These are phyloP conservation scores for Acmispon strigosus DNA, from an alignment of 306 rosid species.

Conservation along the genomic window DNA sequence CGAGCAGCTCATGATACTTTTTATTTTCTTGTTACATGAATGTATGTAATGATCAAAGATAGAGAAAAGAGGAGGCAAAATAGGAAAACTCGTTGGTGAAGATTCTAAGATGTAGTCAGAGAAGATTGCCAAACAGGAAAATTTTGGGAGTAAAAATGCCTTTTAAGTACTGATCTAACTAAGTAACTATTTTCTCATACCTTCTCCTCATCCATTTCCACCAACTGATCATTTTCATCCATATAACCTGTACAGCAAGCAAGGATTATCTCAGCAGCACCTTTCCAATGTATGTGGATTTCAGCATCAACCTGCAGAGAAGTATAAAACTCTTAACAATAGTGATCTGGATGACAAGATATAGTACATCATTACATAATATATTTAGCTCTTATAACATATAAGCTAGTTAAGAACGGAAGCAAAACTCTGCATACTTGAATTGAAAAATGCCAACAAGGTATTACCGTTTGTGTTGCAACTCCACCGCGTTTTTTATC, in stretches of 20 bases:
- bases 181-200: slow-evolving; percentile 30
- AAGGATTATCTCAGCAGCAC: slow-evolving; percentile 86
- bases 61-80: too few species aligned
- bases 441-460: background rate
- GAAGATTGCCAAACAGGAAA: background rate
- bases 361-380: background rate
- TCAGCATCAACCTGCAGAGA: slow-evolving; percentile 43
- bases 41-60: too few species aligned
- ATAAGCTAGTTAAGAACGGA: slow-evolving; percentile 13
- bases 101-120: background rate
- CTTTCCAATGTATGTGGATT: slow-evolving; percentile 91
- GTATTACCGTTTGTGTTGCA: slow-evolving; percentile 49
- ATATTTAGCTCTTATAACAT: background rate
- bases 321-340: slow-evolving; percentile 9
- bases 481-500: slow-evolving; percentile 85
- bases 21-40: too few species aligned
- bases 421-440: background rate
- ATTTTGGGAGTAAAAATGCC: background rate
- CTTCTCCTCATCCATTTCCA: slow-evolving; percentile 60
- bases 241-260: slow-evolving; percentile 48
- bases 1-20: too few species aligned
- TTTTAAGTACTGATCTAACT: background rate
- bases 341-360: background rate
- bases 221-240: slow-evolving; percentile 35
- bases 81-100: background rate